phyloP scores from a whole-genome alignment of 768 basidiomycete genomes.

The Ramaria sp. region DNA sequence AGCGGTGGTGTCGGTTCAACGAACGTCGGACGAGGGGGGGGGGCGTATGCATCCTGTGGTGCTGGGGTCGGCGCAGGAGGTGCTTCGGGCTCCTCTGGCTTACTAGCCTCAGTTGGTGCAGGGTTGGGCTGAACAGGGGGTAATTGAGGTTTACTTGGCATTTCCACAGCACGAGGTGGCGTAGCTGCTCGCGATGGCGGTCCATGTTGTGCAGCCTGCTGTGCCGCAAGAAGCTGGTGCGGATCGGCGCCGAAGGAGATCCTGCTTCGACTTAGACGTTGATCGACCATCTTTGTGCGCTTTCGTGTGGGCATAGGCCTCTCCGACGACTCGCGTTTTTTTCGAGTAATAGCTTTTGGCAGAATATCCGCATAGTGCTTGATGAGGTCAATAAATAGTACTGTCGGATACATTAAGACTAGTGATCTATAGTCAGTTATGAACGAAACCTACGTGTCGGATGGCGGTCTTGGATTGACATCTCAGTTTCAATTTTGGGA shows the following conservation, averaged over 20 bases:
- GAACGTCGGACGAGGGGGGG: constrained; percentile 34
- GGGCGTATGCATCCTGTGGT: constrained; percentile 8
- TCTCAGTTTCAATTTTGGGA: constrained; percentile 70
- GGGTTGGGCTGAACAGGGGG: constrained; percentile 14
- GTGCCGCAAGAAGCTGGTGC: constrained; percentile 59
- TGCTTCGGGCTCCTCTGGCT: constrained; percentile 10
- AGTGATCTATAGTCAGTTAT: not conserved
- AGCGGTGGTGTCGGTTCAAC: constrained; percentile 42
- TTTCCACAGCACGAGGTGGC: constrained; percentile 12
- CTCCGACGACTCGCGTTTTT: constrained; percentile 72
- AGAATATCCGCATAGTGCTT: constrained; percentile 64
- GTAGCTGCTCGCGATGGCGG: constrained; percentile 1
- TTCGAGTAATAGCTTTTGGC: constrained; percentile 72
- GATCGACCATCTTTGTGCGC: constrained; percentile 79
- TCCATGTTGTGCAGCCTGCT: constrained; percentile 42
- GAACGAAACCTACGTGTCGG: constrained; percentile 46
- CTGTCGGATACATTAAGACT: constrained; percentile 23
- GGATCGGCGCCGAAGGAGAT: constrained; percentile 65
- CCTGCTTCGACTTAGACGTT: constrained; percentile 72
- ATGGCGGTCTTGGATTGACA: constrained; percentile 89
- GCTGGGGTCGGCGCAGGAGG: not conserved
- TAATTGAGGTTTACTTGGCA: not conserved
- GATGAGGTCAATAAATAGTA: constrained; percentile 78
- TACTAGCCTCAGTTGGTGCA: constrained; percentile 14
- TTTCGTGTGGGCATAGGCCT: constrained; percentile 76